Conservation (phyloP, 495 filamentous ascomycete species). For the Xylaria bambusicola region DNA sequence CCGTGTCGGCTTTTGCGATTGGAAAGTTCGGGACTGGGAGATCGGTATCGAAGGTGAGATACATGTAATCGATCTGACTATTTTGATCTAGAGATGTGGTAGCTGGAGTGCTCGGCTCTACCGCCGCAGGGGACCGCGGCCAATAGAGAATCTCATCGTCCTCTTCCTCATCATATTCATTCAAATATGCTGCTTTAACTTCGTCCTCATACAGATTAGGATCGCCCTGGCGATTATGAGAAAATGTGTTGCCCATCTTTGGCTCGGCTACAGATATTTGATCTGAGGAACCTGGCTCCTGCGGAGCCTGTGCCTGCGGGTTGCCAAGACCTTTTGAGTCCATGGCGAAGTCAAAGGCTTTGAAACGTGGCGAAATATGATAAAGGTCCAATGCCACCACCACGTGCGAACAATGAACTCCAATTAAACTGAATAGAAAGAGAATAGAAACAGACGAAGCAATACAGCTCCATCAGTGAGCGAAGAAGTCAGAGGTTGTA, state of each 20-base stretch:
- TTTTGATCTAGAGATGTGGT: constrained; percentile 9
- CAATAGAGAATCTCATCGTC: not conserved
- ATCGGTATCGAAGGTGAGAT: constrained; percentile 71
- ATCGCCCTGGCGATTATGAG: not conserved
- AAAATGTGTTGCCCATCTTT: not conserved
- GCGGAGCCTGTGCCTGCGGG: not conserved
- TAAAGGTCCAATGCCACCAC: too few relatives aligned
- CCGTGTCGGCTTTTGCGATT: constrained; percentile 31
- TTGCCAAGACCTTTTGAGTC: constrained; percentile 1
- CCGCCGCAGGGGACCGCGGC: not conserved
- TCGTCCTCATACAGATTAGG: not conserved
- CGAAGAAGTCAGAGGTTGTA: not conserved
- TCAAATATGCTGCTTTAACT: not conserved
- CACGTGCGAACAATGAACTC: too few relatives aligned
- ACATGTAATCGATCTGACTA: constrained; percentile 61
- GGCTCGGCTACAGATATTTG: not conserved
- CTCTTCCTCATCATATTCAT: not conserved
- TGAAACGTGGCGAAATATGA: too few relatives aligned
- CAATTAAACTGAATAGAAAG: too few relatives aligned
- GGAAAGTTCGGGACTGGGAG: constrained; percentile 60
- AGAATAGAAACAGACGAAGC: too few relatives aligned
- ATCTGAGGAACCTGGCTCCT: not conserved
- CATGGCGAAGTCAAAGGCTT: not conserved
- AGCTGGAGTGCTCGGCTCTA: not conserved
- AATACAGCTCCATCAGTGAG: too few relatives aligned